These are phyloP conservation scores for Lipomyces lipofer DNA, from an alignment of 805 yeast species.

Conservation along the genomic window DNA sequence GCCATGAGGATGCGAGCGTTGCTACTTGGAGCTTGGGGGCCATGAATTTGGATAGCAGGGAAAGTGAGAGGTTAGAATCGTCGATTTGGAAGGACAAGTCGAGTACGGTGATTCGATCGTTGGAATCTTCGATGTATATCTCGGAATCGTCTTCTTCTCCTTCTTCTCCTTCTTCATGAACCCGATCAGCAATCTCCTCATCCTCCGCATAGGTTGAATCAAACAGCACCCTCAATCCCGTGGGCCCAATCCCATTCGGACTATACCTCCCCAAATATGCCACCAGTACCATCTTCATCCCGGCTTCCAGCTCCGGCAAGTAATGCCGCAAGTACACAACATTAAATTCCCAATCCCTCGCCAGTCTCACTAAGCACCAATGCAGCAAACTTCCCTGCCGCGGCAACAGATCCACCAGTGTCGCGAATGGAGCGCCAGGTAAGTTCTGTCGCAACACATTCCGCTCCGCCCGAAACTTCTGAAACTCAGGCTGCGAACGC, in stretches of 20 bases:
- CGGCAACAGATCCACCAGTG: constrained; percentile 20
- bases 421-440: constrained; percentile 18
- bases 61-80: constrained; percentile 14
- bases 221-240: constrained; percentile 22
- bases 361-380: constrained; percentile 24
- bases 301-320: constrained; percentile 19
- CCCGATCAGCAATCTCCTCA: not conserved
- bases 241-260: constrained; percentile 17
- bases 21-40: constrained; percentile 75
- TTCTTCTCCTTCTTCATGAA: constrained; percentile 2
- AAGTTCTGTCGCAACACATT: constrained; percentile 10
- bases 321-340: constrained; percentile 24
- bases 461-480: constrained; percentile 4
- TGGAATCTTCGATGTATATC: constrained; percentile 8
- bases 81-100: constrained; percentile 28
- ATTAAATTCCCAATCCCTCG: constrained; percentile 29
- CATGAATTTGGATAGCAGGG: constrained; percentile 37
- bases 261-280: constrained; percentile 27
- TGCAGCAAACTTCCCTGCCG: constrained; percentile 22
- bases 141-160: constrained; percentile 10
- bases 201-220: constrained; percentile 1
- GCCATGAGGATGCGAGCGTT: constrained; percentile 78
- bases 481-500: constrained; percentile 12
- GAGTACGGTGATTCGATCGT: constrained; percentile 27
- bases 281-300: constrained; percentile 27